These are phyloP conservation scores for Chenopodium quinoa DNA, from an alignment of 148 eudicot species.

Conservation along the genomic window DNA sequence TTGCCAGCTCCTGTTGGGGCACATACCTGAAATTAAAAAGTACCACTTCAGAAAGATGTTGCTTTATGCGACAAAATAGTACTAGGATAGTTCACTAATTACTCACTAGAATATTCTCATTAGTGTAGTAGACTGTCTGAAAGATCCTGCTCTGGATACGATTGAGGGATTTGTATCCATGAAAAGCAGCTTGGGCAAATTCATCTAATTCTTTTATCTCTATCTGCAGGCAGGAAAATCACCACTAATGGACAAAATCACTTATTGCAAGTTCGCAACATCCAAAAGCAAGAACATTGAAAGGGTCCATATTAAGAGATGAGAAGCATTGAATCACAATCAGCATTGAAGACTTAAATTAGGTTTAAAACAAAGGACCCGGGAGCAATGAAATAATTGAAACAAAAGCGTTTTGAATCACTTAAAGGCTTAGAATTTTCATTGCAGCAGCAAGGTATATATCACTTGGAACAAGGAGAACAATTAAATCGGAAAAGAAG, in stretches of 20 bases:
- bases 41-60: constrained; percentile 16
- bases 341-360: too few species aligned
- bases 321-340: too few species aligned
- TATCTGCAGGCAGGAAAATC: constrained; percentile 49
- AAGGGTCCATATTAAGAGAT: not conserved
- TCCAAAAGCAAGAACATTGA: constrained; percentile 9
- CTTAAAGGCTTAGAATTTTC: too few species aligned
- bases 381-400: too few species aligned
- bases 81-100: constrained; percentile 3
- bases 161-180: constrained; percentile 84
- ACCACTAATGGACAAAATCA: not conserved
- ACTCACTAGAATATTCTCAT: constrained; percentile 90
- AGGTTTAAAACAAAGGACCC: too few species aligned
- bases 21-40: constrained; percentile 64
- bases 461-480: too few species aligned
- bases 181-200: constrained; percentile 98
- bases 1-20: constrained; percentile 99
- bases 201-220: constrained; percentile 94
- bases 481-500: too few species aligned
- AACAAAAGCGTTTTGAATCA: too few species aligned
- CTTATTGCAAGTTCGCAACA: not conserved
- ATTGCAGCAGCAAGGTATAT: too few species aligned
- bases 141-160: constrained; percentile 97
- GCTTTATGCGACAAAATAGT: constrained; percentile 2
- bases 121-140: constrained; percentile 75